phyloP scores from a whole-genome alignment of 1,284 basidiomycete species.

The Malassezia slooffiae region DNA sequence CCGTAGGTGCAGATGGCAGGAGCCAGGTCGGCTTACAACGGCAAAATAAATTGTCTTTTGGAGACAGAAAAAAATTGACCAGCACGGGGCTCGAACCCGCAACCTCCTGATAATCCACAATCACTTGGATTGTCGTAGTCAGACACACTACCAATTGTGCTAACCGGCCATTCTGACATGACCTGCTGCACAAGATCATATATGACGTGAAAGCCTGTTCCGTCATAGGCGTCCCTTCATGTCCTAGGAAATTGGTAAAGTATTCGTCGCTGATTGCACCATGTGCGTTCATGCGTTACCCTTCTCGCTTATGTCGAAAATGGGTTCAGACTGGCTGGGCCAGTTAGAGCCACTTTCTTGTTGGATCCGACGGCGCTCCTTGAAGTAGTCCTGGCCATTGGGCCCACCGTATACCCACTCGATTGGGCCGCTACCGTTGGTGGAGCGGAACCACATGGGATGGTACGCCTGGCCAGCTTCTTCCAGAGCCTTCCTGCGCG shows the following conservation, averaged over 20 bases:
- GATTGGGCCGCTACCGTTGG: slow-evolving; percentile 7
- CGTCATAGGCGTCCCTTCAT: too few relatives aligned
- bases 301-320: too few relatives aligned
- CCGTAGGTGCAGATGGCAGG: too few relatives aligned
- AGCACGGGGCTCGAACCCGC: slow-evolving; percentile 23
- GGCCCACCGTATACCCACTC: slow-evolving; percentile 34
- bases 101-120: slow-evolving; percentile 16
- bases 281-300: too few relatives aligned
- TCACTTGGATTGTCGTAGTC: slow-evolving; percentile 14
- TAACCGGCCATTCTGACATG: slow-evolving; percentile 18
- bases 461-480: slow-evolving; percentile 14
- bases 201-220: too few relatives aligned
- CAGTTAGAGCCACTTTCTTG: background rate
- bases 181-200: too few relatives aligned
- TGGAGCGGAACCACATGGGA: slow-evolving; percentile 40
- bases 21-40: too few relatives aligned
- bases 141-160: slow-evolving; percentile 22
- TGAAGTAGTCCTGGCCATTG: slow-evolving; percentile 29
- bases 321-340: too few relatives aligned
- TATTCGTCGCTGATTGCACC: too few relatives aligned
- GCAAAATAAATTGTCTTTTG: background rate
- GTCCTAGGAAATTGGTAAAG: too few relatives aligned
- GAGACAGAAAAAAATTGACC: slow-evolving; percentile 12
- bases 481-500: slow-evolving; percentile 48
- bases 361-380: background rate